Conservation (phyloP, 257 asterid genomes). For the Solanum piurae region DNA sequence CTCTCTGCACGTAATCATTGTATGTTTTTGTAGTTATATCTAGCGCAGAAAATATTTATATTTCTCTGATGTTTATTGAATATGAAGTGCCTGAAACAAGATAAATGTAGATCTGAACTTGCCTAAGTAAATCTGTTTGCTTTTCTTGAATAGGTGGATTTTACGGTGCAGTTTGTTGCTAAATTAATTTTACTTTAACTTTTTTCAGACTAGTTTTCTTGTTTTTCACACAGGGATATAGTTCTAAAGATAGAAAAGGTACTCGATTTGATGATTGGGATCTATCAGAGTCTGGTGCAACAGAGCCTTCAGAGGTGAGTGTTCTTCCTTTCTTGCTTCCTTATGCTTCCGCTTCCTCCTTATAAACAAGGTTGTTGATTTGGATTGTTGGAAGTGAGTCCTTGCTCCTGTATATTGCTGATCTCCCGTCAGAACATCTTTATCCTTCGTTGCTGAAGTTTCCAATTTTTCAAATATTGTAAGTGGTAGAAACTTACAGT, state of each 20-base stretch:
- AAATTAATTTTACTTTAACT: not conserved
- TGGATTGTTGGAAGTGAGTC: not conserved
- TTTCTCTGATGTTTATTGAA: not conserved
- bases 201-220: not conserved
- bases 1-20: not conserved
- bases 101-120: not conserved
- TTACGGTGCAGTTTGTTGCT: not conserved
- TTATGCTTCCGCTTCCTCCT: not conserved
- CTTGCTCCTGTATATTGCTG: not conserved
- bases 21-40: not conserved
- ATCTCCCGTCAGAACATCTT: not conserved
- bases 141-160: not conserved
- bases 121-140: not conserved
- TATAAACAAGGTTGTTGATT: not conserved
- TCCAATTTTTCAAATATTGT: not conserved
- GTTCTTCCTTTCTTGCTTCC: conserved; percentile 10
- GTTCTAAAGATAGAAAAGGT: conserved; percentile 65
- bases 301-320: conserved; percentile 57
- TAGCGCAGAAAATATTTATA: not conserved
- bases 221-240: conserved; percentile 64
- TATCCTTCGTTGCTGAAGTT: not conserved
- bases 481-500: not conserved
- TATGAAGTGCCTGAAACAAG: not conserved
- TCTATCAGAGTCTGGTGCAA: conserved; percentile 78
- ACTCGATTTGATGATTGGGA: conserved; percentile 79